Conservation (phyloP, 805 yeast genomes). For the Teunomyces lycoperdinae region DNA sequence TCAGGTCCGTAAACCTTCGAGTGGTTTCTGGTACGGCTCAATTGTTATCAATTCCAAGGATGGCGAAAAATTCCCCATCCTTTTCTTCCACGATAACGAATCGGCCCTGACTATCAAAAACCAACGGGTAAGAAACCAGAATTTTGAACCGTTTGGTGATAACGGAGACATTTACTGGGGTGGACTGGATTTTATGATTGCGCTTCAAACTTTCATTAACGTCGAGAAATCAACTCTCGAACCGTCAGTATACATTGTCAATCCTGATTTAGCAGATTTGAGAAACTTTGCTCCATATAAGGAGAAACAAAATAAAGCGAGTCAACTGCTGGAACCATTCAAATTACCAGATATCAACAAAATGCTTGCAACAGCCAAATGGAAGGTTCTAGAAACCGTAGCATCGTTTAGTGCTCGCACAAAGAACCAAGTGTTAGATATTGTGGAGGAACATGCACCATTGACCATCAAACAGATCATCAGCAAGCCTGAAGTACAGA, state of each 20-base stretch:
- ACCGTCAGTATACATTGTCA: slow-evolving; percentile 67
- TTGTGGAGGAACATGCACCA: slow-evolving; percentile 65
- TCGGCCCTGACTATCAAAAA: slow-evolving; percentile 68
- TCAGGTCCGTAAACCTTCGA: slow-evolving; percentile 78
- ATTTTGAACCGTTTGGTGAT: slow-evolving; percentile 72
- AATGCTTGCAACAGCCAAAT: slow-evolving; percentile 66
- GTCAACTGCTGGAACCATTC: slow-evolving; percentile 16
- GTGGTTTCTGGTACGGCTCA: slow-evolving; percentile 93
- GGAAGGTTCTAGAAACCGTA: slow-evolving; percentile 81
- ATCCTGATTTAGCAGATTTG: slow-evolving; percentile 70
- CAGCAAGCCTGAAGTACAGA: slow-evolving; percentile 74
- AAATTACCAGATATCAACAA: slow-evolving; percentile 41
- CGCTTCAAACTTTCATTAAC: slow-evolving; percentile 52
- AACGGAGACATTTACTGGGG: slow-evolving; percentile 77
- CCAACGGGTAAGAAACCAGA: slow-evolving; percentile 55
- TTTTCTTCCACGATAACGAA: slow-evolving; percentile 92
- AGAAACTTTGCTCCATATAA: slow-evolving; percentile 50
- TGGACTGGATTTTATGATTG: slow-evolving; percentile 70
- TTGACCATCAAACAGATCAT: slow-evolving; percentile 56
- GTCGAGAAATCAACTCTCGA: slow-evolving; percentile 71
- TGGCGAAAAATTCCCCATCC: slow-evolving; percentile 70
- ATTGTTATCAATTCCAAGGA: slow-evolving; percentile 67
- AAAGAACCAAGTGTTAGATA: slow-evolving; percentile 54
- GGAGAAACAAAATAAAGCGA: slow-evolving; percentile 7
- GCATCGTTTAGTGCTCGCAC: slow-evolving; percentile 65